These are phyloP conservation scores for Achaetomiella virescens DNA, from an alignment of 495 filamentous ascomycete species.

Conservation along the genomic window DNA sequence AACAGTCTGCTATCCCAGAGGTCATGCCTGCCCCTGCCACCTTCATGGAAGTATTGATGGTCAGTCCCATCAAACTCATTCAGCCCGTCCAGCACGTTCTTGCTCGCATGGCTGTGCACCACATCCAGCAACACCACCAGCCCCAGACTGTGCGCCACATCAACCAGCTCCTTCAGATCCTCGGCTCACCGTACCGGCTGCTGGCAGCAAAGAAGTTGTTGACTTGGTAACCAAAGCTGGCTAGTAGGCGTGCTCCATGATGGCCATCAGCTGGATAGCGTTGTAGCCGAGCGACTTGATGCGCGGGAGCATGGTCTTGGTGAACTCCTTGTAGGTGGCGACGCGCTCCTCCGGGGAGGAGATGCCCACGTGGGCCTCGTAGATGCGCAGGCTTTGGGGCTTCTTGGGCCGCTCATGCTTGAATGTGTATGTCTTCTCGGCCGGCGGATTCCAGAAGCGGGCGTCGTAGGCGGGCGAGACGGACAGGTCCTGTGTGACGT, in stretches of 20 bases:
- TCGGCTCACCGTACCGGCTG: slow-evolving; percentile 93
- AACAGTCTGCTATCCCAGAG: slow-evolving; percentile 95
- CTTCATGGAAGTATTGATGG: slow-evolving; percentile 91
- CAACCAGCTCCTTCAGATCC: slow-evolving; percentile 92
- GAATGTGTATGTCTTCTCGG: slow-evolving; percentile 68
- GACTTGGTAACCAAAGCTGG: slow-evolving; percentile 96
- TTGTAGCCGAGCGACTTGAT: slow-evolving; percentile 93
- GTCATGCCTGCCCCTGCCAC: slow-evolving; percentile 75
- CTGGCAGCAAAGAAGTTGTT: slow-evolving; percentile 98
- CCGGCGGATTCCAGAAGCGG: slow-evolving; percentile 92
- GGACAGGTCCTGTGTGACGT: slow-evolving; percentile 84
- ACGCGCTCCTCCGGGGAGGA: slow-evolving; percentile 85
- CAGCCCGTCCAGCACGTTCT: slow-evolving; percentile 89
- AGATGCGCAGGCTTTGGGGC: slow-evolving; percentile 80
- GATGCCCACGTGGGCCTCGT: slow-evolving; percentile 97
- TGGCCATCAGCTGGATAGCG: slow-evolving; percentile 95
- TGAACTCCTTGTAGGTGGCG: slow-evolving; percentile 95
- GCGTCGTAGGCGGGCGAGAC: slow-evolving; percentile 90
- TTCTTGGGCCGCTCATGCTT: slow-evolving; percentile 77
- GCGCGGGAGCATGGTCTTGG: slow-evolving; percentile 79
- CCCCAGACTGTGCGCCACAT: slow-evolving; percentile 88
- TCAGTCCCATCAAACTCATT: slow-evolving; percentile 95
- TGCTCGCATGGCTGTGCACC: slow-evolving; percentile 95
- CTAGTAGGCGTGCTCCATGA: slow-evolving; percentile 99
- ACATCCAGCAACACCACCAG: slow-evolving; percentile 91